Percentiles rank a stretch among this genome's conserved stretches.
Conservation (phyloP, 805 yeast species). For the Huiozyma naganishii region DNA sequence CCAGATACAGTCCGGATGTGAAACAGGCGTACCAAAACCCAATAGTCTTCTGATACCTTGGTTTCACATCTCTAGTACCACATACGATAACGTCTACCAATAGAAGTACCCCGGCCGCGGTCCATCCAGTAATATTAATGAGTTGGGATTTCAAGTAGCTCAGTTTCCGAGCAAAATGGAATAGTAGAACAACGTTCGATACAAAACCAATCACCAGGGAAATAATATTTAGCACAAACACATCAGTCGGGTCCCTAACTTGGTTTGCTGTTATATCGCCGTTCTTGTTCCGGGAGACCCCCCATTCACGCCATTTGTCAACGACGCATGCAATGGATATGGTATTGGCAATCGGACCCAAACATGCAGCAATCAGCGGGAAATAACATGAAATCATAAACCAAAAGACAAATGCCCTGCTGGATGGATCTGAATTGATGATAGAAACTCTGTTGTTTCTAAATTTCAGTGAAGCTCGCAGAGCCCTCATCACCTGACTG, state of each 20-base stretch:
- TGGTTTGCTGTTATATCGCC: conserved; percentile 8
- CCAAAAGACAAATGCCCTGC: conserved; percentile 35
- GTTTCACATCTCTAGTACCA: conserved; percentile 13
- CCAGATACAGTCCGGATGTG: conserved; percentile 51
- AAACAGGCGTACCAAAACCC: conserved; percentile 76
- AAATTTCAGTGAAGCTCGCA: conserved; percentile 10
- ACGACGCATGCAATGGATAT: conserved; percentile 61
- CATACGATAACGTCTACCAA: conserved; percentile 30
- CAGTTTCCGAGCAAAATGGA: conserved; percentile 55
- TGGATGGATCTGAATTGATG: conserved; percentile 20
- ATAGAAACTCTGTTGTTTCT: conserved; percentile 19
- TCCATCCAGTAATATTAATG: conserved; percentile 55
- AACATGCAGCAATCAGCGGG: conserved; percentile 67
- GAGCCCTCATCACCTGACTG: not conserved
- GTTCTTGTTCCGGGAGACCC: conserved; percentile 3
- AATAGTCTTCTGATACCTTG: conserved; percentile 30
- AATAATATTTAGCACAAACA: conserved; percentile 48
- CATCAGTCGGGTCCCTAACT: conserved; percentile 29
- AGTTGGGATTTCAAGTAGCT: conserved; percentile 52
- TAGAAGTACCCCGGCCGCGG: conserved; percentile 45
- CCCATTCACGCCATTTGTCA: conserved; percentile 48
- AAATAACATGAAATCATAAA: conserved; percentile 54
- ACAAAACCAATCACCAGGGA: conserved; percentile 53
- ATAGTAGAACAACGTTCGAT: conserved; percentile 57
- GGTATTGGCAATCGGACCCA: conserved; percentile 72